Evolutionary conservation across 305 asterid genomes (phyloP), one percentile per base, ranked within the genome.

Genomic region (Fraxinus dipetala): DNA sequence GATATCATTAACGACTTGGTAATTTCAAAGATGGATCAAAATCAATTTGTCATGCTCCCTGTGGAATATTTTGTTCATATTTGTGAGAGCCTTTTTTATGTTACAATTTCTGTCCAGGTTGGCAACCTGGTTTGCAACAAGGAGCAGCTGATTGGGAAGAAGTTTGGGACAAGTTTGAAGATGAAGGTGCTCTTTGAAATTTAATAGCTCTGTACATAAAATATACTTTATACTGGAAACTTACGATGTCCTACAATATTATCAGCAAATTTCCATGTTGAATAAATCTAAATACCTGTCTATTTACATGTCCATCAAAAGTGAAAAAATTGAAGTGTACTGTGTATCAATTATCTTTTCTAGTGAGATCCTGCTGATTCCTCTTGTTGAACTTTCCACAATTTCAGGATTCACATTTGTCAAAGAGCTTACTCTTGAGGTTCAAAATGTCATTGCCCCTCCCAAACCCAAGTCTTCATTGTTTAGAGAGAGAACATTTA

Each of bases 131-230:
- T 83, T 85, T 96, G 80, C 95, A 87, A 91, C 95, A 86, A 83
- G 88, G 92, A 83, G 94, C 97, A 70, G 98, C 98, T 87, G 99
- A 96, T 85, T 96, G 98, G 99, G 95, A 96, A 83, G 98, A 92
- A 87, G 89, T 79, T 76, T 94, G 99, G 99, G 99, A 94, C 86
- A 90, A 90, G 88, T 92, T 96, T 81, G 98, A 92, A 83, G 95
- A 93, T 84, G 97, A 93, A 92, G 99, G 99, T 94, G 90, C 72
- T 78, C 72, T 40, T 76, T 38, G 63, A 40, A 22, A 34, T 76
- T 51, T 40, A 72, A 32, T 28, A 35, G 51, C 72, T 26, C 22
- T 30, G 38, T 67, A 18, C 20, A 32, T 67, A 26, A 67, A 26
- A 6, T 67, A 67, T 67, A 11, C 38, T 67, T 67, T 30, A 28